A percentile compares a stretch with the other conserved stretches of the same genome.
Evolutionary conservation across 176 grass and related monocot species (phyloP).

Genomic region (Phoenix dactylifera): DNA sequence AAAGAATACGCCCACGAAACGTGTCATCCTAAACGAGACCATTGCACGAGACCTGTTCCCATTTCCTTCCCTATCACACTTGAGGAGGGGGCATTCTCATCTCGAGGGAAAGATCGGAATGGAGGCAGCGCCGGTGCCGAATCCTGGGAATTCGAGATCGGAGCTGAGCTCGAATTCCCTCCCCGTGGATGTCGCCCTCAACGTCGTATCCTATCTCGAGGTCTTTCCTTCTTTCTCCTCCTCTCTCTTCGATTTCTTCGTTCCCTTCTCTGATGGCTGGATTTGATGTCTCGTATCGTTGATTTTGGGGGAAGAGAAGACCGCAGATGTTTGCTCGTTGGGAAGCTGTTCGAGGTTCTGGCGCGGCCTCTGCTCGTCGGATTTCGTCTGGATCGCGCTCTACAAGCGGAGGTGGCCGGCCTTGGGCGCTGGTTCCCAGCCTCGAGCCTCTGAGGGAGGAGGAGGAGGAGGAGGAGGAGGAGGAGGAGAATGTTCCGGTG

Average conservation of each 20-base stretch:
- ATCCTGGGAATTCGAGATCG: no score
- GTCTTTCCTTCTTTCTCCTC: slow-evolving; percentile 3
- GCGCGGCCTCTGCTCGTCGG: slow-evolving; percentile 38
- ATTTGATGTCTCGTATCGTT: neutral
- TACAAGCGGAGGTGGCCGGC: slow-evolving; percentile 50
- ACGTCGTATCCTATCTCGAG: slow-evolving; percentile 39
- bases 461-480: neutral
- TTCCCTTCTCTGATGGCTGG: slow-evolving; percentile 5
- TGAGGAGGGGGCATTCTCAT: no score
- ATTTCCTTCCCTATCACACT: no score
- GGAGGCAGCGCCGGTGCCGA: no score
- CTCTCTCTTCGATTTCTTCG: neutral
- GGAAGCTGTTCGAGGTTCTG: slow-evolving; percentile 47
- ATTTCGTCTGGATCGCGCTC: slow-evolving; percentile 54
- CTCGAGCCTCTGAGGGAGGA: neutral
- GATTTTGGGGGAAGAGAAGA: slow-evolving; percentile 21
- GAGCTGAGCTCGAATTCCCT: slow-evolving; percentile 23
- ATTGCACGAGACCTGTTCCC: no score
- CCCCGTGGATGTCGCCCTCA: slow-evolving; percentile 35
- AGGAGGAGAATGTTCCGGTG: slow-evolving; percentile 13
- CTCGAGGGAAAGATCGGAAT: no score
- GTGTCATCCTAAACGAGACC: no score
- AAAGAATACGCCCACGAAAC: no score
- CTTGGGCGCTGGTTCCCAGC: neutral
- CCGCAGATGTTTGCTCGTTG: slow-evolving; percentile 50